A percentile compares a stretch with the other conserved stretches of the same genome.
Evolutionary conservation across 2,329 filamentous ascomycete genomes (phyloP).

Genomic region (Botrytis tulipae): DNA sequence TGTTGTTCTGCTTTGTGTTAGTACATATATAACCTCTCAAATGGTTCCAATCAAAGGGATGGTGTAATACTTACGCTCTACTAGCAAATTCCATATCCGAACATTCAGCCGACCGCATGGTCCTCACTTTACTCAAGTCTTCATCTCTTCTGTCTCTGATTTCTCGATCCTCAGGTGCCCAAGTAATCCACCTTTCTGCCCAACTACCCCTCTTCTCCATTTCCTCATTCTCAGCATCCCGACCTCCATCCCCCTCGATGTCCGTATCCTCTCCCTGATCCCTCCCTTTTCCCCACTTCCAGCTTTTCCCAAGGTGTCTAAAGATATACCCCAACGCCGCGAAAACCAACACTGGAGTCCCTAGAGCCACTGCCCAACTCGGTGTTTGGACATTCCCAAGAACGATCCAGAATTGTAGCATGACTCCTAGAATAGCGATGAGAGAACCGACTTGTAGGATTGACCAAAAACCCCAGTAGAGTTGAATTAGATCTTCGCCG

Average conservation of each 20-base stretch:
- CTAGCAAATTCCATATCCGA: constrained; percentile 9
- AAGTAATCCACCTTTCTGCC: constrained; percentile 15
- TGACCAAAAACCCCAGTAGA: constrained; percentile 62
- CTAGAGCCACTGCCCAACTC: constrained; percentile 58
- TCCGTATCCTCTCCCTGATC: background rate
- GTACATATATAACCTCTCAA: background rate
- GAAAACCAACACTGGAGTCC: constrained; percentile 59
- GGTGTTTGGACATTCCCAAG: constrained; percentile 52
- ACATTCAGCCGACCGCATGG: background rate
- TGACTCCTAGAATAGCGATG: constrained; percentile 57
- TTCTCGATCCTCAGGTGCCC: background rate
- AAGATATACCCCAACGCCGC: constrained; percentile 43
- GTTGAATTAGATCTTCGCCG: constrained; percentile 56
- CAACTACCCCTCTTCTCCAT: background rate
- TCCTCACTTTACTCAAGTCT: background rate
- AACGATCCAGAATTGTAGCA: constrained; percentile 52
- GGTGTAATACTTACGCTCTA: background rate
- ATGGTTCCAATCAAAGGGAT: no score
- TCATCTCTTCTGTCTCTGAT: background rate
- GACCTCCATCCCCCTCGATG: background rate
- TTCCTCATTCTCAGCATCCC: background rate
- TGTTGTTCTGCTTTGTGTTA: constrained; percentile 5
- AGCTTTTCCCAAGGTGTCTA: constrained; percentile 20
- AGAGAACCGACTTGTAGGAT: constrained; percentile 58
- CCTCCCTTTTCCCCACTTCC: background rate